Conservation (phyloP, 2,329 filamentous ascomycete genomes). For the Tricladium varicosporioides region DNA sequence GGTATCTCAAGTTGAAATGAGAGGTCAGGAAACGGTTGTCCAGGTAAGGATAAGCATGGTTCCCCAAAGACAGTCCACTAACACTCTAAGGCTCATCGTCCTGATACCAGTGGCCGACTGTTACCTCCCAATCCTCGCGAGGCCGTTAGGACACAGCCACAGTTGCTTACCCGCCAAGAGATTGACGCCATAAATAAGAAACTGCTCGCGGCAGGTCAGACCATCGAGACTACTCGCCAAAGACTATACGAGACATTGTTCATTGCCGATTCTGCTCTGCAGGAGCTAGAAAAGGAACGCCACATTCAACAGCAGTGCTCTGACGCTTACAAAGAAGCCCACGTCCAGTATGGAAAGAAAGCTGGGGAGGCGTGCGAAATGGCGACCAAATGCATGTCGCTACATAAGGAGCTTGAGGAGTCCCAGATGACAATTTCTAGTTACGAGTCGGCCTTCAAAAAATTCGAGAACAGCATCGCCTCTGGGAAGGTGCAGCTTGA, state of each 20-base stretch:
- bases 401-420: constrained; percentile 5
- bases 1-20: neutral
- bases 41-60: neutral
- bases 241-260: neutral
- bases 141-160: neutral
- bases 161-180: neutral
- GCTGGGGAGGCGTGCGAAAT: neutral
- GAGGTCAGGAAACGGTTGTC: neutral
- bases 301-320: neutral
- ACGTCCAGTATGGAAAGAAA: constrained; percentile 1
- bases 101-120: neutral
- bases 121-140: neutral
- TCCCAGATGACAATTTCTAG: neutral
- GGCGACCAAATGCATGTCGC: constrained; percentile 2
- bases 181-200: neutral
- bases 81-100: neutral
- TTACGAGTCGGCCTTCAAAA: constrained; percentile 3
- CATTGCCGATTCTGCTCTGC: neutral
- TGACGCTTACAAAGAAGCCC: neutral
- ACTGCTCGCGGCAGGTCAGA: neutral
- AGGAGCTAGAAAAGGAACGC: neutral
- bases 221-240: neutral
- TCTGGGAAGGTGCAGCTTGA: neutral
- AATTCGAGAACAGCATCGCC: neutral
- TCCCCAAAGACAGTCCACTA: neutral